phyloP scores from a whole-genome alignment of 164 flowering plant species.

The Vitis labrusca region DNA sequence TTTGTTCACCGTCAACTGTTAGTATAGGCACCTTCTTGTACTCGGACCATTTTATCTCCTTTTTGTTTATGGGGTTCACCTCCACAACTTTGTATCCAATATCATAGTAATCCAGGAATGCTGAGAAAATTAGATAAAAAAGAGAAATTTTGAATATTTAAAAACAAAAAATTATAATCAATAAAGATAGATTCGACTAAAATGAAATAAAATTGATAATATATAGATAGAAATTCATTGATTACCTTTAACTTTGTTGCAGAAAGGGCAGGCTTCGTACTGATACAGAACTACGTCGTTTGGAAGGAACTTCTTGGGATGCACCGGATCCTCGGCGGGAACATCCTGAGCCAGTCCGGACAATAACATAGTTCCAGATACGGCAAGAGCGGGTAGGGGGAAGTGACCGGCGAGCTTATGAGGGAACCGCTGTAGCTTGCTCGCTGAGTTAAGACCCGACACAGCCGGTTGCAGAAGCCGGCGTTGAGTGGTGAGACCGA shows the following conservation, averaged over 20 bases:
- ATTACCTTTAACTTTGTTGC: conserved; percentile 92
- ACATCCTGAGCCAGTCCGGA: conserved; percentile 43
- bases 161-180: too few relatives aligned
- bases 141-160: too few relatives aligned
- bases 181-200: too few relatives aligned
- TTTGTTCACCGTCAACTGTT: conserved; percentile 74
- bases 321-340: conserved; percentile 54
- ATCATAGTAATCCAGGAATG: conserved; percentile 81
- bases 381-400: conserved; percentile 16
- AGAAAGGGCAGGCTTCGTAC: conserved; percentile 98
- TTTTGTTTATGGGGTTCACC: conserved; percentile 92
- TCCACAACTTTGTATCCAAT: conserved; percentile 90
- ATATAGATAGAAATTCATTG: neutral
- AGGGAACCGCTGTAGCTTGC: conserved; percentile 10
- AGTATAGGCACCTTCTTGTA: conserved; percentile 94
- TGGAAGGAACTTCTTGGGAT: conserved; percentile 35
- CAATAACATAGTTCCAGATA: conserved; percentile 49
- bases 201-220: neutral
- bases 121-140: conserved; percentile 29
- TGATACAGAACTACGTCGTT: conserved; percentile 89
- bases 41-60: conserved; percentile 94
- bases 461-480: conserved; percentile 23
- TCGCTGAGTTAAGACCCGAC: conserved; percentile 14
- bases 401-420: conserved; percentile 9
- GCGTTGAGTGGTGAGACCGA: conserved; percentile 7